Evolutionary conservation across 441 rosid species (phyloP).

Genomic region (Gossypium gossypioides): DNA sequence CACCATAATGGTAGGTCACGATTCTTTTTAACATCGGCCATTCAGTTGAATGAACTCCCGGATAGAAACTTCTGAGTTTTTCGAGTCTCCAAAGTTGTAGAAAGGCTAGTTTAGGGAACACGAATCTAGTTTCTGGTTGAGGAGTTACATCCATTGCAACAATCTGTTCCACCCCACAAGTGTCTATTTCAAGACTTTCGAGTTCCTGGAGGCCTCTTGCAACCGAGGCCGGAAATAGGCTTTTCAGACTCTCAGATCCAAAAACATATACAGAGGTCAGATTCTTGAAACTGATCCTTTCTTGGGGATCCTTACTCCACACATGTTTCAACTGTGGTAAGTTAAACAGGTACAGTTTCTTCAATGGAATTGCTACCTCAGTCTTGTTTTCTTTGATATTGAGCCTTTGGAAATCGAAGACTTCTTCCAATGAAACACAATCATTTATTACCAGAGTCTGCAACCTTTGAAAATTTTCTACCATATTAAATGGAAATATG

Average conservation of each 20-base stretch:
- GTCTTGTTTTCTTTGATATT: background rate
- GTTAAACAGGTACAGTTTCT: background rate
- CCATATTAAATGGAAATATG: background rate
- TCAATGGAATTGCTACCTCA: background rate
- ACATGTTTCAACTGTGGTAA: slow-evolving; percentile 25
- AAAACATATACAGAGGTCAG: background rate
- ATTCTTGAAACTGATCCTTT: slow-evolving; percentile 13
- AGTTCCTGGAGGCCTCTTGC: slow-evolving; percentile 15
- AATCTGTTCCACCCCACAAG: slow-evolving; percentile 18
- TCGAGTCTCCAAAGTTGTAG: slow-evolving; percentile 3
- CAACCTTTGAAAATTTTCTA: background rate
- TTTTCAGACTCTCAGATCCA: slow-evolving; percentile 9
- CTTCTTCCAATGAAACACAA: slow-evolving; percentile 18
- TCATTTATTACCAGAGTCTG: background rate
- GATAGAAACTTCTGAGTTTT: slow-evolving; percentile 14
- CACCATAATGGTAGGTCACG: background rate
- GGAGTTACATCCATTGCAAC: slow-evolving; percentile 4
- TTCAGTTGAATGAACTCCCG: background rate
- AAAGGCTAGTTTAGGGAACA: slow-evolving; percentile 11
- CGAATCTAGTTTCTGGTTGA: slow-evolving; percentile 3
- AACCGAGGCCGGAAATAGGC: slow-evolving; percentile 21
- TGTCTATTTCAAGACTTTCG: background rate
- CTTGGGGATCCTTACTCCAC: slow-evolving; percentile 18
- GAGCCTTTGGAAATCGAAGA: slow-evolving; percentile 15
- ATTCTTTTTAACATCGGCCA: slow-evolving; percentile 8